Evolutionary conservation across 257 asterid species (phyloP).

Genomic region (Handroanthus guayacan): DNA sequence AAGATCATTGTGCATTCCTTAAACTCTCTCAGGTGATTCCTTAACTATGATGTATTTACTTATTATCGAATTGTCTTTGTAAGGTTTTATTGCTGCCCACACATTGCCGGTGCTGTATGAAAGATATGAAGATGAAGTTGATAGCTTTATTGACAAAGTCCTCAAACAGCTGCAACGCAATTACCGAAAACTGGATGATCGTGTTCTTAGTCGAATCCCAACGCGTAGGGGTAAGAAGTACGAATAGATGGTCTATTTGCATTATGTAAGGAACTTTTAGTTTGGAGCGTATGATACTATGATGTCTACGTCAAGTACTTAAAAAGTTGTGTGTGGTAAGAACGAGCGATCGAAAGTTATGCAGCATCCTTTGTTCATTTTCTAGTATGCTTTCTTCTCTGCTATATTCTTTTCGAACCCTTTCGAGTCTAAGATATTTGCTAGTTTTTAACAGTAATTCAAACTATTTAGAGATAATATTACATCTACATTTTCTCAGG

Average conservation of each 20-base stretch:
- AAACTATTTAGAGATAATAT: no score
- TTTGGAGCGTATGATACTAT: background rate
- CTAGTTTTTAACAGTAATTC: no score
- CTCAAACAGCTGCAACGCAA: constrained; percentile 60
- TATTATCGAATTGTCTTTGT: background rate
- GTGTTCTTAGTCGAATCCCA: constrained; percentile 67
- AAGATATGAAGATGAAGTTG: constrained; percentile 73
- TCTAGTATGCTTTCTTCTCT: no score
- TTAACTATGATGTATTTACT: background rate
- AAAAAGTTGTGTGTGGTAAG: background rate
- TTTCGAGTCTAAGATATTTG: no score
- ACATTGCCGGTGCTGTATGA: constrained; percentile 83
- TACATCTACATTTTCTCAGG: no score
- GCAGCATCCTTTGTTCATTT: no score
- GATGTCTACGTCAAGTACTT: background rate
- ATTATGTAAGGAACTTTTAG: background rate
- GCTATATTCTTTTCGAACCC: no score
- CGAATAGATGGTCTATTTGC: constrained; percentile 37
- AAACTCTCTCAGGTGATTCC: background rate
- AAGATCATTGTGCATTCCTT: background rate
- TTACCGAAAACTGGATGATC: constrained; percentile 65
- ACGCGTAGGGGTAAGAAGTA: constrained; percentile 56
- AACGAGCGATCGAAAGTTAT: no score
- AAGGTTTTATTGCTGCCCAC: constrained; percentile 88
- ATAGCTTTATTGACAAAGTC: constrained; percentile 55